These are phyloP conservation scores for Xanthoconium separans DNA, from an alignment of 1,284 basidiomycete genomes.

Conservation along the genomic window DNA sequence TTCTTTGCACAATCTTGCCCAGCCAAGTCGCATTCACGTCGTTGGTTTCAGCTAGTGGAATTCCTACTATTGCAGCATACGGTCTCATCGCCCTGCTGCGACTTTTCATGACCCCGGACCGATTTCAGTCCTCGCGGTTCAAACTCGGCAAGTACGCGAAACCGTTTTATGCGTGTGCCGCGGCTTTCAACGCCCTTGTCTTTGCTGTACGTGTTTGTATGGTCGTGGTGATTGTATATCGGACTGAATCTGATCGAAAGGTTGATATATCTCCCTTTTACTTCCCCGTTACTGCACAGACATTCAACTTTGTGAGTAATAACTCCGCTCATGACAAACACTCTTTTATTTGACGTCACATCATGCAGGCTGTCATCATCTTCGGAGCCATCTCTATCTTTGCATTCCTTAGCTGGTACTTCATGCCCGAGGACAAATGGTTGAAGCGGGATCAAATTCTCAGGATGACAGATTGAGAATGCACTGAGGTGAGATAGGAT, in stretches of 20 bases:
- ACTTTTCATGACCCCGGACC: conserved; percentile 70
- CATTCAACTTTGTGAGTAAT: conserved; percentile 75
- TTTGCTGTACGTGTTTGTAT: conserved; percentile 55
- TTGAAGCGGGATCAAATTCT: conserved; percentile 60
- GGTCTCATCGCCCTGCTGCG: conserved; percentile 73
- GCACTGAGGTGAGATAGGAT: conserved; percentile 1
- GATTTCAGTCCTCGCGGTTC: conserved; percentile 71
- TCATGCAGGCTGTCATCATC: conserved; percentile 65
- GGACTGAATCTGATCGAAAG: conserved; percentile 34
- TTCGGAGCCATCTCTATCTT: conserved; percentile 76
- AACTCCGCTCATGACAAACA: background rate
- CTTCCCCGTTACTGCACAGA: conserved; percentile 71
- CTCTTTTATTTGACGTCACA: conserved; percentile 12
- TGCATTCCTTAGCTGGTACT: conserved; percentile 72
- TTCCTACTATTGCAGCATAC: conserved; percentile 83
- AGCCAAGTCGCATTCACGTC: conserved; percentile 87
- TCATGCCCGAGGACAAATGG: conserved; percentile 77
- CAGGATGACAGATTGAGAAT: conserved; percentile 35
- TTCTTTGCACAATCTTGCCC: conserved; percentile 82
- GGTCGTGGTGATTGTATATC: background rate
- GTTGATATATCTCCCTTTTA: conserved; percentile 79
- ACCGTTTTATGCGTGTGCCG: conserved; percentile 66
- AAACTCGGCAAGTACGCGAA: conserved; percentile 63
- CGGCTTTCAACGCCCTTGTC: conserved; percentile 69
- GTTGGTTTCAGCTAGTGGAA: conserved; percentile 76